Evolutionary conservation across 805 yeast genomes (phyloP), one percentile per base, ranked within the genome.

Genomic region (Cyberlindnera xishuangbannaensis): DNA sequence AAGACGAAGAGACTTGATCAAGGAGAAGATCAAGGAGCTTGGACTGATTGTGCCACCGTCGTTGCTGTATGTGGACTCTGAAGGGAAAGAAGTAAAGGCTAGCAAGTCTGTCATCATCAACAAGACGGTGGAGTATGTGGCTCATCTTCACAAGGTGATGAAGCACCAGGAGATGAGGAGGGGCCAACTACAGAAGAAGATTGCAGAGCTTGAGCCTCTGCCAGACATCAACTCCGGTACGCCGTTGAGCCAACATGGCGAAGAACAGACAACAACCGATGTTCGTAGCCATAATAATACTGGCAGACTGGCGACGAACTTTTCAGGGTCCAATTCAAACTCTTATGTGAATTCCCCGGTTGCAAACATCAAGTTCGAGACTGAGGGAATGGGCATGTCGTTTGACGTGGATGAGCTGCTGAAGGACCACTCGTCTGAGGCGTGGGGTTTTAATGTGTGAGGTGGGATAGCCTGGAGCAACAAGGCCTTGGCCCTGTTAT

Each of bases 1-100:
- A 48, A 69, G 95, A 47, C 71, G 97, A 52, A 69, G 97, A 42
- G 97, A 90, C 56, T 67, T 85, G 47, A 88, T 88, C 51, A 87
- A 88, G 55, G 94, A 83, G 50, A 77, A 84, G 48, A 87, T 88
- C 41, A 81, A 82, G 53, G 95, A 85, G 47, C 64, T 88, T 48
- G 90, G 95, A 1, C 59, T 71, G 16, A 65, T 88, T 30, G 83
- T 88, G 1, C 97, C 97, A 2, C 90, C 86, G 1, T 67, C 82
- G 3, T 55, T 83, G 40, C 56, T 83, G 16, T 61, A 69, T 29
- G 59, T 61, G 33, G 59, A 53, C 15, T 36, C 47, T 3, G 58
- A 55, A 27, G 70, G 71, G 4, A 80, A 62, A 69, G 92, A 84
- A 43, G 67, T 78, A 3, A 82, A 80, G 52, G 90, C 95, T 2